Evolutionary conservation across 192 early-diverging fungal species (phyloP).

Genomic region (Podila verticillata): DNA sequence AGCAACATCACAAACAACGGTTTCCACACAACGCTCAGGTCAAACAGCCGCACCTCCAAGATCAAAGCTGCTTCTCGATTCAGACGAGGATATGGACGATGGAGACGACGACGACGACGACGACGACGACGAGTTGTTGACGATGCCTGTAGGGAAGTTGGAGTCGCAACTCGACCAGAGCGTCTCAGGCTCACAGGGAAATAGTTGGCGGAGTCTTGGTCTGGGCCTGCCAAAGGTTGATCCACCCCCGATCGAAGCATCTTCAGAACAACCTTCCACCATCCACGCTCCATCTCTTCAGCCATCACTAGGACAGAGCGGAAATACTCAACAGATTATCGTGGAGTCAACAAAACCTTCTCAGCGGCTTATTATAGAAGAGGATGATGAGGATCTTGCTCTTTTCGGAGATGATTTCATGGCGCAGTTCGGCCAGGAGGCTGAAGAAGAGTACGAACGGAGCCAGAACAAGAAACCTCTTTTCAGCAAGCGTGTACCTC

Average conservation of each 20-base stretch:
- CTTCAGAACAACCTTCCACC: not conserved
- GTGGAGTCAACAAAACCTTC: not conserved
- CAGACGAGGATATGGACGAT: constrained; percentile 42
- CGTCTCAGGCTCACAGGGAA: not conserved
- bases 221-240: not conserved
- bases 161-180: constrained; percentile 27
- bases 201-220: not conserved
- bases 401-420: constrained; percentile 37
- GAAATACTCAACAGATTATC: not conserved
- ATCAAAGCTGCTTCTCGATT: constrained; percentile 29
- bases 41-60: not conserved
- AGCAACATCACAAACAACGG: not conserved
- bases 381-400: constrained; percentile 16
- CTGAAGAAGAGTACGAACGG: constrained; percentile 20
- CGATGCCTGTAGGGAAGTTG: constrained; percentile 15
- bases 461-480: constrained; percentile 21
- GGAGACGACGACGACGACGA: constrained; percentile 7
- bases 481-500: constrained; percentile 19
- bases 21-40: not conserved
- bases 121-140: constrained; percentile 26
- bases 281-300: not conserved
- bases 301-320: too few species aligned
- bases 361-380: not conserved
- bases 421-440: constrained; percentile 32
- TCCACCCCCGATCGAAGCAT: not conserved